These are phyloP conservation scores for Citrullus colocynthis DNA, from an alignment of 306 rosid genomes.

Conservation along the genomic window DNA sequence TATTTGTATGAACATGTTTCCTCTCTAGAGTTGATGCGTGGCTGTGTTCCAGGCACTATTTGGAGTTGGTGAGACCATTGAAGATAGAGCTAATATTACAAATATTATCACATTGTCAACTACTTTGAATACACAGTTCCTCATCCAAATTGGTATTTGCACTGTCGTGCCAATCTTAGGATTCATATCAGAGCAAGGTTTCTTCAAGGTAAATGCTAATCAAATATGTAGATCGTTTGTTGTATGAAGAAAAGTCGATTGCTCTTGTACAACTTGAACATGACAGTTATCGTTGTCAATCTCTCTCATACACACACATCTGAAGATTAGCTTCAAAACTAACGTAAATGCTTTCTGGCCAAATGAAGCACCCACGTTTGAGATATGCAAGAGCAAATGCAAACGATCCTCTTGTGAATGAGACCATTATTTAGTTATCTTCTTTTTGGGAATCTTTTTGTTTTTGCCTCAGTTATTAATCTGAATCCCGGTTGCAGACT, in stretches of 20 bases:
- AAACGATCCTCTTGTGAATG: neutral
- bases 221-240: neutral
- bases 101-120: constrained; percentile 58
- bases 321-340: neutral
- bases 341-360: neutral
- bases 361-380: neutral
- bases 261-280: neutral
- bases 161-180: constrained; percentile 89
- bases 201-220: constrained; percentile 48
- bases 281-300: neutral
- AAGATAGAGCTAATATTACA: constrained; percentile 35
- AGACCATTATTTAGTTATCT: neutral
- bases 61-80: constrained; percentile 74
- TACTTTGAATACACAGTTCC: constrained; percentile 75
- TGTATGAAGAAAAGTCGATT: neutral
- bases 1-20: neutral
- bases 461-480: neutral
- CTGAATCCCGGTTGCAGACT: constrained; percentile 52
- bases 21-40: neutral
- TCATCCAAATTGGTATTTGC: constrained; percentile 78
- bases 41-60: constrained; percentile 56
- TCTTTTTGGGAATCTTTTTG: neutral
- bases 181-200: constrained; percentile 74
- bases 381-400: neutral
- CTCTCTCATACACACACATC: neutral